Evolutionary conservation across 805 yeast genomes (phyloP), one percentile per base, ranked within the genome.

Genomic region (Myxozyma neotropica): DNA sequence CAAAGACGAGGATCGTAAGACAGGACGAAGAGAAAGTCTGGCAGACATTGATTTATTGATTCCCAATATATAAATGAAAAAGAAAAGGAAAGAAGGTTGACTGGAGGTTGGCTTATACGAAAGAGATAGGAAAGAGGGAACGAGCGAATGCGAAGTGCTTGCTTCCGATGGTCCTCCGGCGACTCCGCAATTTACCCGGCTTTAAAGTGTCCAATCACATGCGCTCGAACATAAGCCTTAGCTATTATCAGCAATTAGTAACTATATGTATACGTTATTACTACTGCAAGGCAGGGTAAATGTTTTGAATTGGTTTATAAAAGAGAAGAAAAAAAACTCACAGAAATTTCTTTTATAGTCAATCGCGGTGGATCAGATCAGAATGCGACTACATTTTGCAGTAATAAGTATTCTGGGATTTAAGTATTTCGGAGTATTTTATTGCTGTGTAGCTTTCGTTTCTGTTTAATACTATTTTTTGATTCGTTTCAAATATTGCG

Each of bases 111-210:
- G n/a, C n/a, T n/a, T n/a, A n/a, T n/a, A n/a, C n/a, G n/a, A n/a
- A n/a, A n/a, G n/a, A 23, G 38, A 21, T 17, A 15, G 4, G 38
- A 26, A 33, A 17, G 21, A 42, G 29, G 24, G n/a, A 29, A 26
- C 36, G 29, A 17, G 29, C 29, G 17, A 17, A 15, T 17, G 10
- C 4, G 24, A 7, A 15, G 21, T 6, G 5, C 45, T 21, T 12
- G 45, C 56, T 36, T 44, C 50, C 56, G 56, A 53, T 48, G 38
- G 24, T 8, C 19, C 52, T 23, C 52, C 52, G 52, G 26, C 24
- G 42, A 29, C 49, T 53, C 44, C 50, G 47, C 48, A 53, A 27
- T 36, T 53, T 33, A 40, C 55, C 46, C 55, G 45, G 55, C 46
- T 51, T 35, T 8, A 5, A 12, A 5, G 24, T 4, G 15, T 2